These are phyloP conservation scores for Thalassiosira livingstoniorum DNA, from an alignment of 352 stramenopile genomes.

Conservation along the genomic window DNA sequence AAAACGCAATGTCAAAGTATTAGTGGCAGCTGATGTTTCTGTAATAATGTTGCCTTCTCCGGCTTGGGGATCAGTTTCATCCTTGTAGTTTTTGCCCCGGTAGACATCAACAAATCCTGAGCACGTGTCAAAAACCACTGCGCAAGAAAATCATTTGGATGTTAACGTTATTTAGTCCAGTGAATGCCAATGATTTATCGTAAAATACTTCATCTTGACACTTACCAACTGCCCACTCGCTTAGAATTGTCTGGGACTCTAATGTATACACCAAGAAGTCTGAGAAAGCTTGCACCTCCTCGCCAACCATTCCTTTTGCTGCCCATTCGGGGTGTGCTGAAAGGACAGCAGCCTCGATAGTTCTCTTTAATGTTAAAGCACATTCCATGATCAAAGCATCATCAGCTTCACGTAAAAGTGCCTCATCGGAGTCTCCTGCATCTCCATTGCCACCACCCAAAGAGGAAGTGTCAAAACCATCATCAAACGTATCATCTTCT, in stretches of 20 bases:
- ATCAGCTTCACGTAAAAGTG: slow-evolving; percentile 43
- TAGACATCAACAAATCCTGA: slow-evolving; percentile 72
- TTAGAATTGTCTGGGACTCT: slow-evolving; percentile 62
- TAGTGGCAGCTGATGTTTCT: slow-evolving; percentile 29
- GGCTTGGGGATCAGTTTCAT: neutral
- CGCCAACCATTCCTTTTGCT: slow-evolving; percentile 61
- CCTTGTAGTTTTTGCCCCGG: slow-evolving; percentile 61
- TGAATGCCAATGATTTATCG: too few species aligned
- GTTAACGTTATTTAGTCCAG: too few species aligned
- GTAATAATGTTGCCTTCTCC: neutral
- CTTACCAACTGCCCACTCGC: slow-evolving; percentile 71
- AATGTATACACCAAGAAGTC: slow-evolving; percentile 74
- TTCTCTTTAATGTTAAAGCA: slow-evolving; percentile 62
- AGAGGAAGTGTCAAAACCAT: too few species aligned
- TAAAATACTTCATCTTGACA: too few species aligned
- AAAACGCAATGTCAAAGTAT: slow-evolving; percentile 69
- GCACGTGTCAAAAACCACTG: slow-evolving; percentile 64
- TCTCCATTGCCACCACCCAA: neutral
- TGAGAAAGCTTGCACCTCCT: slow-evolving; percentile 73
- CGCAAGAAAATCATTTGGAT: too few species aligned
- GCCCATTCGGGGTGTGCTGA: slow-evolving; percentile 71
- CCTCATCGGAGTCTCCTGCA: slow-evolving; percentile 21
- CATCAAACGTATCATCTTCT: neutral
- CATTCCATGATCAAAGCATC: slow-evolving; percentile 49
- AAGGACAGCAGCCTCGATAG: slow-evolving; percentile 68